Base-by-base conservation (phyloP, 768 basidiomycete species). In the Hericium rajendrae region DNA sequence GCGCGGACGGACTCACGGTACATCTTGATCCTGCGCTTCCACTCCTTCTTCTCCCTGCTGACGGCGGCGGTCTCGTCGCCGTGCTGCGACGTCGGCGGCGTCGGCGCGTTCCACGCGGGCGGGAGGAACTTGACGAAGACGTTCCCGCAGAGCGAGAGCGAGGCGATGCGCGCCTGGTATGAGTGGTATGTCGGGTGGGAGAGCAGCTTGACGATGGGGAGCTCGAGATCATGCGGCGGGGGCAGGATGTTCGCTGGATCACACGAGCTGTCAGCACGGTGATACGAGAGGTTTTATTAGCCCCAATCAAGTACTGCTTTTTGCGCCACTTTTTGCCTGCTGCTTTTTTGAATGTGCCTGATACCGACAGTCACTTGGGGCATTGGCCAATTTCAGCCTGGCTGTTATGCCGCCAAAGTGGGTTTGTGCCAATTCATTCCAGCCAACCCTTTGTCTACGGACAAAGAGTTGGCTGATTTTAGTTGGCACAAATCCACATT, bases 191-290 rank as follows among this genome's bases (percentile, higher is more conserved):
- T 77, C 2, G 87, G 83, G 64, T 91, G 86, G 51, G 82, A 86
- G 77, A 91, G 84, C 67, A 91, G 73, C 69, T 86, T 84, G 41
- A 90, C 86, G 58, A 89, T 85, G 1, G 89, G 86, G 48, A 86
- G 67, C 53, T 79, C 72, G 39, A 88, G 75, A 62, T 84, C 82
- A 62, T 87, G 81, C 0, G 90, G 86, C 39, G 91, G 91, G 48
- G 89, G 91, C 10, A 93, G 76, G 43, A 89, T 70, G 67, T 89
- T 91, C 54, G 85, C 91, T 93, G 46, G 48, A 58, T n/a, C n/a
- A 59, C 52, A 54, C 60, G 38, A 63, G 48, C 51, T 53, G 38
- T 54, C 50, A 43, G 28, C 8, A 32, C 8, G 28, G 28, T 1
- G 8, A 32, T 32, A 32, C 8, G 28, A 32, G 22, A 22, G 22